Conservation (phyloP, 345 rosid species). For the Heritiera littoralis region DNA sequence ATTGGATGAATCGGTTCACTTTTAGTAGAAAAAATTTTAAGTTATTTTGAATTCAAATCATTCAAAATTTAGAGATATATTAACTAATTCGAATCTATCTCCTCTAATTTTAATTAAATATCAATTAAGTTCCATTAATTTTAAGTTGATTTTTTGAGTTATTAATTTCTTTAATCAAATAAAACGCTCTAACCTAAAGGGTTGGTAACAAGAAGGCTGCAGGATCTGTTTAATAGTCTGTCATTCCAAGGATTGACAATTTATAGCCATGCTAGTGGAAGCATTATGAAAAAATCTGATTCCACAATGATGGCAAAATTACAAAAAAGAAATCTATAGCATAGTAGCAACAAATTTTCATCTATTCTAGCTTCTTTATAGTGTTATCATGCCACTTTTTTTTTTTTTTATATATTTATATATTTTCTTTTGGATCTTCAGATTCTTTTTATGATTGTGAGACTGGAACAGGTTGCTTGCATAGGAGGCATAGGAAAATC, state of each 20-base stretch:
- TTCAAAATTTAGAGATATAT: too few species aligned
- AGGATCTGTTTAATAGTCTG: conserved; percentile 5
- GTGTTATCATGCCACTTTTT: not conserved
- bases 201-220: conserved; percentile 12
- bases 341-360: not conserved
- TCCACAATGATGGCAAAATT: not conserved
- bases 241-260: conserved; percentile 14
- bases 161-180: too few species aligned
- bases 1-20: too few species aligned
- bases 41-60: too few species aligned
- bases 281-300: conserved; percentile 4
- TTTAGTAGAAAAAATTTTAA: too few species aligned
- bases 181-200: not conserved
- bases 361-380: not conserved
- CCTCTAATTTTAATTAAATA: too few species aligned
- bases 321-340: not conserved
- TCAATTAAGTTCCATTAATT: too few species aligned
- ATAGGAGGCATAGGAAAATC: not conserved
- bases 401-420: too few species aligned
- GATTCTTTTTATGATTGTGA: conserved; percentile 13
- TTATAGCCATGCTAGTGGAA: not conserved
- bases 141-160: too few species aligned
- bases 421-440: not conserved
- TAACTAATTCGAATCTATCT: too few species aligned
- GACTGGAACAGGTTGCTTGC: not conserved